Base-by-base conservation (phyloP, 352 stramenopile species). In the Phytophthora syringae region DNA sequence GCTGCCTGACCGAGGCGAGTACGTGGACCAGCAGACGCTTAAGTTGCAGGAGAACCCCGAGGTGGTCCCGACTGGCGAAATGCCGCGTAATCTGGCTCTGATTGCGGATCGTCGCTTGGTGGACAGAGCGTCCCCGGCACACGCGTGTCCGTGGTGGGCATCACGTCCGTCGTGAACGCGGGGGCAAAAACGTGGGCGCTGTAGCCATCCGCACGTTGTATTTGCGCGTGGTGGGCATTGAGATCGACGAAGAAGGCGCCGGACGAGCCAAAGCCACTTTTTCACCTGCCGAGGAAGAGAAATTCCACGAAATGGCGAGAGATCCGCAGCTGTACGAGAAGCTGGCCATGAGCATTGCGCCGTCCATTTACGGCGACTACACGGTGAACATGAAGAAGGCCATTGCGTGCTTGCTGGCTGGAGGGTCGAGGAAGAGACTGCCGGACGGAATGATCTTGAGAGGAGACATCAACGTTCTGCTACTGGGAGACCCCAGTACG, bases 401-500 rank as follows among this genome's bases (percentile, higher is more conserved):
- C 5, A 96, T 99, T 69, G 80, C 94, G 7, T 99, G 96, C 70
- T 79, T 98, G 44, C 80, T 99, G 1, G 94, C 99, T 24, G 92
- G 94, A 13, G 97, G 98, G 0, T 98, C 94, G 0, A 72, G 95
- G 3, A 99, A 99, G 68, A 70, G 86, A 11, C 74, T 99, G 12
- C 94, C 95, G 2, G 98, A 99, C 78, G 97, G 97, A 27, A 98
- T 99, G 79, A 97, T 94, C 36, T 79, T 99, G 2, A 80, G 98
- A 44, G 97, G 98, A 47, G 98, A 99, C 65, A 99, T 99, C 58
- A 99, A 99, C 66, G 92, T 99, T 15, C 80, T 99, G 22, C 64
- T 99, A 20, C 78, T 99, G 15, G 97, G 98, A 39, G 97, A 99
- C 82, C 98, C 97, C 3, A 98, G 89, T 49, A 99, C 96, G 0